Percentiles rank a stretch among this genome's conserved stretches.
Evolutionary conservation across 768 basidiomycete species (phyloP).

Genomic region (Suillus clintonianus): DNA sequence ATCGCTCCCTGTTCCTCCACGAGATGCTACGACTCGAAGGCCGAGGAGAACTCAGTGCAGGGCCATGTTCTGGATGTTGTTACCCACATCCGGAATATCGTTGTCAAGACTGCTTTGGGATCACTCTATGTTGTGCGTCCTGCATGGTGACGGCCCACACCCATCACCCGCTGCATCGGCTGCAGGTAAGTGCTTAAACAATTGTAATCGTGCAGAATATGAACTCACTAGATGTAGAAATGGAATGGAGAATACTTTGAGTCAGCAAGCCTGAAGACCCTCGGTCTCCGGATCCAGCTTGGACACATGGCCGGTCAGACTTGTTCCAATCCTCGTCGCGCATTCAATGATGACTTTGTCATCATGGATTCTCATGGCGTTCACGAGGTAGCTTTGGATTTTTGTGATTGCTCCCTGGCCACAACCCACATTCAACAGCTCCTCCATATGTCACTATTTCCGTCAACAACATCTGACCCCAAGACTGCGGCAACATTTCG

Average conservation of each 20-base stretch:
- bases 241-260: slow-evolving; percentile 18
- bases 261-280: slow-evolving; percentile 6
- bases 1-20: slow-evolving; percentile 1
- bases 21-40: slow-evolving; percentile 8
- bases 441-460: slow-evolving; percentile 24
- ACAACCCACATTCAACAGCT: slow-evolving; percentile 10
- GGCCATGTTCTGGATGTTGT: neutral
- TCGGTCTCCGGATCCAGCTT: slow-evolving; percentile 21
- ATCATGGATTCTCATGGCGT: slow-evolving; percentile 14
- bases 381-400: neutral
- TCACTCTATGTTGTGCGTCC: neutral
- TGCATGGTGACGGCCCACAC: slow-evolving; percentile 7
- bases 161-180: slow-evolving; percentile 12
- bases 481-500: slow-evolving; percentile 12
- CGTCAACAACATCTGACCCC: slow-evolving; percentile 31
- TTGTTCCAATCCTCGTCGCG: neutral
- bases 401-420: neutral
- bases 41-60: neutral
- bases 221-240: slow-evolving; percentile 6
- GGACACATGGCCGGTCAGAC: slow-evolving; percentile 15
- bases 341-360: slow-evolving; percentile 10
- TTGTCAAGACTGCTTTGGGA: slow-evolving; percentile 14
- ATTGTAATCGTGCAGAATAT: neutral
- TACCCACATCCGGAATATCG: neutral
- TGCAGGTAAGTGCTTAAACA: slow-evolving; percentile 14